Base-by-base conservation (phyloP, 2,329 filamentous ascomycete genomes). In the Talaromyces sp. region DNA sequence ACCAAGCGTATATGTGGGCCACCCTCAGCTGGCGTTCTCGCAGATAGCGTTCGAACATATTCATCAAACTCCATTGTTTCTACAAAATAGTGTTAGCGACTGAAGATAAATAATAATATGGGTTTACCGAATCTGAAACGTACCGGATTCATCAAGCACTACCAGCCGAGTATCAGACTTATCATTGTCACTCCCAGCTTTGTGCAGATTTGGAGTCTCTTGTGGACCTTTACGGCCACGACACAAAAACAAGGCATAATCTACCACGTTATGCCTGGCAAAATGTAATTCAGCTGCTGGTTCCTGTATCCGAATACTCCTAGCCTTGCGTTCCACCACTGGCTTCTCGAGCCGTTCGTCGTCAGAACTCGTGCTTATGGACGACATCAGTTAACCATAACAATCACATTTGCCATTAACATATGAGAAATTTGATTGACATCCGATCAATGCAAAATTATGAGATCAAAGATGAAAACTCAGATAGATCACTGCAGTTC, bases 211-310 rank as follows among this genome's bases (percentile, higher is more conserved):
- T 3, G 35, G 17, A 31, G 8, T 39, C 33, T 22, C 33, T 50
- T 17, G 22, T 22, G n/a, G 51, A 54, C 48, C 6, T 65, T 43
- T 17, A 56, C 62, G 22, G 33, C 56, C 59, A 63, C 63, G 56
- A 55, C 59, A 57, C 63, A 53, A 61, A 60, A 65, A 59, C 59
- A 67, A 10, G 7, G 55, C 22, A 50, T 57, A 54, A 61, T 66
- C 36, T 53, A 51, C n/a, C 8, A 48, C 35, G n/a, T 56, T 50
- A 17, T 35, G 25, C 7, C 28, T 8, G 21, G 17, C 10, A 37
- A 48, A 15, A 10, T 40, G 6, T n/a, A 28, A 19, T 13, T 40
- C 39, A 28, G n/a, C n/a, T 15, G 43, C 33, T 33, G 35, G 54
- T 50, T 56, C 43, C 11, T 50, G 35, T 40, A 50, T 35, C 15